Conservation (phyloP, 129 eudicot genomes). For the Flaveria sonorensis region DNA sequence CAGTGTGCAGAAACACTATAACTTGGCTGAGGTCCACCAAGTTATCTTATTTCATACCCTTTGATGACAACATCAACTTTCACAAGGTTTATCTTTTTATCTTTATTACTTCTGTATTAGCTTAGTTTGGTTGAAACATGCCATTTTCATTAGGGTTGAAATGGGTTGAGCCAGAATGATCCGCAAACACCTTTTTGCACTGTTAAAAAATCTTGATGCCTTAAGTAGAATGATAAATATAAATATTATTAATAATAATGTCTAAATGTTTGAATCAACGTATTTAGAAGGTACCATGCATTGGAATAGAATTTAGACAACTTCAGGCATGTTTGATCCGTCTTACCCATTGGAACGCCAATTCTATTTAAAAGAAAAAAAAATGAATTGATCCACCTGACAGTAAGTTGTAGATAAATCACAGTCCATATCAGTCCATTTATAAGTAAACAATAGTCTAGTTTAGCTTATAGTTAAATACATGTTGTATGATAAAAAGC, state of each 20-base stretch:
- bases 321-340: background rate
- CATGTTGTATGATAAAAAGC: background rate
- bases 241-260: background rate
- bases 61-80: conserved; percentile 98
- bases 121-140: background rate
- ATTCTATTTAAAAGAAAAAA: background rate
- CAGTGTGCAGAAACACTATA: conserved; percentile 90
- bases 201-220: background rate
- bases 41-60: conserved; percentile 62
- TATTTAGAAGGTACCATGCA: background rate
- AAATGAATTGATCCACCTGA: no score
- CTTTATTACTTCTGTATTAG: background rate
- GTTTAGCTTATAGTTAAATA: background rate
- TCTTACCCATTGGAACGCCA: background rate
- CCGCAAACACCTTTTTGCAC: background rate
- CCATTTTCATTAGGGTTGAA: background rate
- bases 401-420: background rate
- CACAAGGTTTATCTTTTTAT: conserved; percentile 60
- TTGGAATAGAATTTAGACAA: background rate
- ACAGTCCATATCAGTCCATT: background rate
- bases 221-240: background rate
- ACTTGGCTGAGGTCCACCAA: conserved; percentile 96
- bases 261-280: background rate
- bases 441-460: background rate
- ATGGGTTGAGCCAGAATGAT: background rate